A percentile compares a stretch with the other conserved stretches of the same genome.
phyloP scores from a whole-genome alignment of 192 early-diverging fungal genomes.

The Podila verticillata region DNA sequence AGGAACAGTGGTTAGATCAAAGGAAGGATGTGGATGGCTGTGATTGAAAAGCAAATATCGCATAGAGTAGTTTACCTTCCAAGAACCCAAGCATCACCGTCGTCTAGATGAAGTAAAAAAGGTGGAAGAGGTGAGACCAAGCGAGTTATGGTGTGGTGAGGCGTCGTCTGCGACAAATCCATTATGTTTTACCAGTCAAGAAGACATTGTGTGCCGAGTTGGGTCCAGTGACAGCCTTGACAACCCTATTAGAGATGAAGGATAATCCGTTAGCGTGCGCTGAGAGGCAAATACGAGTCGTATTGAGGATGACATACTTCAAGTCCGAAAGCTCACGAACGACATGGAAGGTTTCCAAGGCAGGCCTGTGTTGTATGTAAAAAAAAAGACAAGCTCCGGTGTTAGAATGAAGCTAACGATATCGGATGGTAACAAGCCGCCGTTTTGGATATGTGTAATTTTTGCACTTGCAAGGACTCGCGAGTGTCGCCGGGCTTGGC shows the following conservation, averaged over 20 bases:
- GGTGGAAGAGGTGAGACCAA: background rate
- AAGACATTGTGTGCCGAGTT: slow-evolving; percentile 49
- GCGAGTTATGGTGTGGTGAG: background rate
- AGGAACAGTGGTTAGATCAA: background rate
- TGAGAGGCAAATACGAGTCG: background rate
- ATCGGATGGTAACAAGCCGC: too few species aligned
- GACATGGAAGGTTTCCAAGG: slow-evolving; percentile 52
- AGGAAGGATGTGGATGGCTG: too few species aligned
- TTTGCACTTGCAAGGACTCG: slow-evolving; percentile 23
- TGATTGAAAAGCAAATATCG: background rate
- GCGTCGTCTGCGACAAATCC: background rate
- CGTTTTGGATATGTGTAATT: too few species aligned
- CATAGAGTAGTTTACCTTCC: slow-evolving; percentile 28
- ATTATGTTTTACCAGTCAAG: background rate
- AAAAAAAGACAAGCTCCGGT: background rate
- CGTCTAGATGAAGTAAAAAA: slow-evolving; percentile 13
- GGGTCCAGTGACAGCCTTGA: slow-evolving; percentile 48
- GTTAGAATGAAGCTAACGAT: background rate
- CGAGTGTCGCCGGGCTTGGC: slow-evolving; percentile 42
- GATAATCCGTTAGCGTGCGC: background rate
- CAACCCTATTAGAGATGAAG: slow-evolving; percentile 27
- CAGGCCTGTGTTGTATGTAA: slow-evolving; percentile 21
- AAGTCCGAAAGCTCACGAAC: slow-evolving; percentile 57
- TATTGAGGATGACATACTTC: slow-evolving; percentile 34
- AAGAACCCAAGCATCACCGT: slow-evolving; percentile 54